Conservation (phyloP, 805 yeast species). For the Barnettozyma siamensis region DNA sequence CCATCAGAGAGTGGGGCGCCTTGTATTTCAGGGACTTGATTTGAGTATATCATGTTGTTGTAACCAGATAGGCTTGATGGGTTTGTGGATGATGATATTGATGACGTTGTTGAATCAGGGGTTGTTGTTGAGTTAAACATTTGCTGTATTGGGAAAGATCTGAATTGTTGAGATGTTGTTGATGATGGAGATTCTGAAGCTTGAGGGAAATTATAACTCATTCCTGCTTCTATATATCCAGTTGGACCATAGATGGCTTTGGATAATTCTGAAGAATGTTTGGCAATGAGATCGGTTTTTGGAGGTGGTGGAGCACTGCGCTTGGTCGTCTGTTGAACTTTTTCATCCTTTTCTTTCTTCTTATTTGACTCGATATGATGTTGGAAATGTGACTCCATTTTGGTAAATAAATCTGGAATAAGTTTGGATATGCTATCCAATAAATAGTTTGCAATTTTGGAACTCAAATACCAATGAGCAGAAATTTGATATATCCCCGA, state of each 20-base stretch:
- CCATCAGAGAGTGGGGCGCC: background rate
- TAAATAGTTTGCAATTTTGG: conserved; percentile 41
- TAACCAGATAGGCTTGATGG: background rate
- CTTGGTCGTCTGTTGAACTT: background rate
- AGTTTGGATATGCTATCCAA: conserved; percentile 39
- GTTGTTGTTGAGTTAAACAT: background rate
- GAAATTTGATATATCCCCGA: conserved; percentile 46
- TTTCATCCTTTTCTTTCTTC: conserved; percentile 1
- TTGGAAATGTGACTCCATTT: conserved; percentile 30
- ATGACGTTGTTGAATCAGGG: background rate
- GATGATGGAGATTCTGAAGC: background rate
- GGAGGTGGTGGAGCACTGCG: background rate
- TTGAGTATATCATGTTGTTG: too few relatives aligned
- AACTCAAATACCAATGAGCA: conserved; percentile 45
- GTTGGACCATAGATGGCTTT: conserved; percentile 5
- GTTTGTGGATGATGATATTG: background rate
- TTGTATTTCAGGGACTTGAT: background rate
- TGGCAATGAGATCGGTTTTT: background rate
- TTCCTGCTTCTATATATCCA: conserved; percentile 8
- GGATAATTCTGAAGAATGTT: background rate
- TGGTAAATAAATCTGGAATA: conserved; percentile 35
- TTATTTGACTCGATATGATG: conserved; percentile 11
- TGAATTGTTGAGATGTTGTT: background rate
- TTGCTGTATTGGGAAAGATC: background rate
- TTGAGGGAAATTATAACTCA: conserved; percentile 14